Percentiles rank a stretch among this genome's conserved stretches.
Evolutionary conservation across 177 flowering plant species (phyloP).

Genomic region (Vitis hybrid): DNA sequence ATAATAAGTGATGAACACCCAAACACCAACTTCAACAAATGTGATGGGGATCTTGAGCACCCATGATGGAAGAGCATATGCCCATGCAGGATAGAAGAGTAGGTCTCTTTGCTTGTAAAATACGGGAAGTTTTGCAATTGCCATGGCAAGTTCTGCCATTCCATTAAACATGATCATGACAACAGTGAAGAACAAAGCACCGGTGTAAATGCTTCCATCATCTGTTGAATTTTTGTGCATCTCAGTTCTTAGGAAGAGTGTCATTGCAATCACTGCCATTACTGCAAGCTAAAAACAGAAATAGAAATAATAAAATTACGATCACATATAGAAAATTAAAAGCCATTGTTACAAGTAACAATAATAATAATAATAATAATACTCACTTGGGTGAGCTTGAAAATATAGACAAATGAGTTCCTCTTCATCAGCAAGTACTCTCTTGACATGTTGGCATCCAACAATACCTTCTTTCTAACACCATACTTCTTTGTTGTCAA

Average conservation of each 20-base stretch:
- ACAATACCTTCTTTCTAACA: conserved; percentile 8
- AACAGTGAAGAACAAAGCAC: background rate
- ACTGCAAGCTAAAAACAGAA: conserved; percentile 13
- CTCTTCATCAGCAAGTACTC: conserved; percentile 25
- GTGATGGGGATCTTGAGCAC: no score
- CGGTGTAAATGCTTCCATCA: conserved; percentile 10
- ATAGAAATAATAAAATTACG: background rate
- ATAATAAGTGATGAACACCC: no score
- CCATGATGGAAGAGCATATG: no score
- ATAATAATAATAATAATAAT: conserved; percentile 12
- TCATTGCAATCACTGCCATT: conserved; percentile 7
- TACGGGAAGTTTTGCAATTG: no score
- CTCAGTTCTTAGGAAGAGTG: conserved; percentile 21
- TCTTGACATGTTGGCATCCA: conserved; percentile 18
- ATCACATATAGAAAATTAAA: background rate
- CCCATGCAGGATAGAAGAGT: no score
- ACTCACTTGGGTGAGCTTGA: no score
- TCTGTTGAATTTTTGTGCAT: background rate
- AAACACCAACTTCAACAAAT: no score
- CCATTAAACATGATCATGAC: no score
- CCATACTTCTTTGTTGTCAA: conserved; percentile 13
- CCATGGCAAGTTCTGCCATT: no score
- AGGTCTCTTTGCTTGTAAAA: no score
- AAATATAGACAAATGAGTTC: background rate
- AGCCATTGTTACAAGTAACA: conserved; percentile 8